These are phyloP conservation scores for Sclerotinia borealis DNA, from an alignment of 2,329 filamentous ascomycete genomes.

Conservation along the genomic window DNA sequence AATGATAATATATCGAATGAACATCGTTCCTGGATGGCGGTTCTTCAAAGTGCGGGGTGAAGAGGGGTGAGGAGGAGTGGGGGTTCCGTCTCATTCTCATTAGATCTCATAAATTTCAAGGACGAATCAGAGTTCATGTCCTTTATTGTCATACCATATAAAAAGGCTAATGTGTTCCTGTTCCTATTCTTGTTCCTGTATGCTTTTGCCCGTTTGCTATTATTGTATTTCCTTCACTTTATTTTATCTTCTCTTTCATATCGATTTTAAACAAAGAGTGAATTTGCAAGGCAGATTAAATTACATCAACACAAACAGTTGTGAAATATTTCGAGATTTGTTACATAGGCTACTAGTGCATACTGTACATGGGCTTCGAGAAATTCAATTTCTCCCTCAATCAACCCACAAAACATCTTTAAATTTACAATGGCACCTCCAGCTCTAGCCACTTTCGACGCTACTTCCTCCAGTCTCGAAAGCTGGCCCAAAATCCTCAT, in stretches of 20 bases:
- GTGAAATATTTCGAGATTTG: neutral
- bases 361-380: neutral
- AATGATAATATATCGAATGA: neutral
- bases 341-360: too few species aligned
- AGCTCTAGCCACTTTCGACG: slow-evolving; percentile 10
- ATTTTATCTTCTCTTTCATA: neutral
- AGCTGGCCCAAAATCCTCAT: slow-evolving; percentile 51
- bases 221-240: neutral
- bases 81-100: neutral
- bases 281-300: neutral
- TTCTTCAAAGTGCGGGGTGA: neutral
- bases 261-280: neutral
- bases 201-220: neutral
- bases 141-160: neutral
- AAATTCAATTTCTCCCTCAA: neutral
- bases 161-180: neutral
- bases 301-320: neutral
- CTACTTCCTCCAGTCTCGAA: neutral
- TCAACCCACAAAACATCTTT: neutral
- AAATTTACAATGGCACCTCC: slow-evolving; percentile 24
- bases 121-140: neutral
- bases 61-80: too few species aligned
- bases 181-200: neutral
- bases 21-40: neutral
- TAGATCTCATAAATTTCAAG: neutral